A percentile compares a stretch with the other conserved stretches of the same genome.
Conservation (phyloP, 768 basidiomycete species). For the Phallus indusiatus region DNA sequence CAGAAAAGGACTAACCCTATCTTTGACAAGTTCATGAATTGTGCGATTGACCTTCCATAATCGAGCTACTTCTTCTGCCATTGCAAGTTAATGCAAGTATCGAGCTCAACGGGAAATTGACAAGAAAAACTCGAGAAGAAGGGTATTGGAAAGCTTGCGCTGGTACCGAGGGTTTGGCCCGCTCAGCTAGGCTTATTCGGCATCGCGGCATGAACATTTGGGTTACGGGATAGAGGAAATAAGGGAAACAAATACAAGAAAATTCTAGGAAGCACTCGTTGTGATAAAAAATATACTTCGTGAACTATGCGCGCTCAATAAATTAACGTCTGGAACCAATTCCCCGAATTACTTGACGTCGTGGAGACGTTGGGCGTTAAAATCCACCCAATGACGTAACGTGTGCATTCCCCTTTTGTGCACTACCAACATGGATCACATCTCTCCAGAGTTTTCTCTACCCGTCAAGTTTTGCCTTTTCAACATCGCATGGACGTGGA, state of each 20-base stretch:
- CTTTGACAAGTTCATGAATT: constrained; percentile 91
- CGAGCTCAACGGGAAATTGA: constrained; percentile 7
- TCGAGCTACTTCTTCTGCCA: constrained; percentile 76
- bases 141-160: constrained; percentile 35
- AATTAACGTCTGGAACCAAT: too few species aligned
- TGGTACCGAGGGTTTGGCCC: not conserved
- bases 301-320: too few species aligned
- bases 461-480: constrained; percentile 53
- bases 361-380: too few species aligned
- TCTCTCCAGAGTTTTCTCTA: constrained; percentile 9
- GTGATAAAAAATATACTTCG: too few species aligned
- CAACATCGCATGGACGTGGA: constrained; percentile 38
- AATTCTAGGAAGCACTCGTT: too few species aligned
- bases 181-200: not conserved
- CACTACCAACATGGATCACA: not conserved
- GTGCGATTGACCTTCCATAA: constrained; percentile 96
- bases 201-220: not conserved
- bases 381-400: not conserved
- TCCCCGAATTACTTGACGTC: too few species aligned
- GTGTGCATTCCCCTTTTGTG: too few species aligned
- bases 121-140: constrained; percentile 19
- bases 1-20: constrained; percentile 56
- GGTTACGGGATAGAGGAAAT: too few species aligned
- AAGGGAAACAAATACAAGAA: too few species aligned
- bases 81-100: constrained; percentile 19